Conservation (phyloP, 345 rosid species). For the Brassica nigra region DNA sequence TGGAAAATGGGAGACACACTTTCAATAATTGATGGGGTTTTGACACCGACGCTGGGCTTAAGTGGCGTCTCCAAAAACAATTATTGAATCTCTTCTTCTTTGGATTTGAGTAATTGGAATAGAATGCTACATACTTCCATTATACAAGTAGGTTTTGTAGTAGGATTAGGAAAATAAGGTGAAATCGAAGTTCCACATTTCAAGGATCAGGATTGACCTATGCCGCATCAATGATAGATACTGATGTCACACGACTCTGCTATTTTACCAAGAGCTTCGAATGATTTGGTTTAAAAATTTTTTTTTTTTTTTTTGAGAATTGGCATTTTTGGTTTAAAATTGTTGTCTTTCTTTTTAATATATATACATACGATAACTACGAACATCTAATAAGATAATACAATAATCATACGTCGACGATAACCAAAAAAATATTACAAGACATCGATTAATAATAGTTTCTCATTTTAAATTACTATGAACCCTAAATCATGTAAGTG, state of each 20-base stretch:
- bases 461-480: background rate
- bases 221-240: background rate
- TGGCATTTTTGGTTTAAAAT: background rate
- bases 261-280: slow-evolving; percentile 5
- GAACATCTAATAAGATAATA: background rate
- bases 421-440: background rate
- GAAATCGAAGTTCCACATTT: slow-evolving; percentile 23
- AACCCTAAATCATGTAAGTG: background rate
- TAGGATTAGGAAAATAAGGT: slow-evolving; percentile 17
- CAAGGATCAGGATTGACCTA: slow-evolving; percentile 31
- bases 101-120: slow-evolving; percentile 27
- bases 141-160: slow-evolving; percentile 14
- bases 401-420: background rate
- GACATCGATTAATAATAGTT: background rate
- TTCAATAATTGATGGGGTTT: slow-evolving; percentile 32
- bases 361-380: background rate
- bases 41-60: slow-evolving; percentile 39
- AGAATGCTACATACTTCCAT: slow-evolving; percentile 1
- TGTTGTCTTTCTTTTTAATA: background rate
- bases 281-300: background rate
- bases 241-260: slow-evolving; percentile 20
- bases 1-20: slow-evolving; percentile 35
- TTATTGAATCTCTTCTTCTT: slow-evolving; percentile 29
- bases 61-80: slow-evolving; percentile 43
- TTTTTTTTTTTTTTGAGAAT: no score